Percentiles rank a stretch among this genome's conserved stretches.
Evolutionary conservation across 345 rosid species (phyloP).

Genomic region (Eucalyptus paniculata): DNA sequence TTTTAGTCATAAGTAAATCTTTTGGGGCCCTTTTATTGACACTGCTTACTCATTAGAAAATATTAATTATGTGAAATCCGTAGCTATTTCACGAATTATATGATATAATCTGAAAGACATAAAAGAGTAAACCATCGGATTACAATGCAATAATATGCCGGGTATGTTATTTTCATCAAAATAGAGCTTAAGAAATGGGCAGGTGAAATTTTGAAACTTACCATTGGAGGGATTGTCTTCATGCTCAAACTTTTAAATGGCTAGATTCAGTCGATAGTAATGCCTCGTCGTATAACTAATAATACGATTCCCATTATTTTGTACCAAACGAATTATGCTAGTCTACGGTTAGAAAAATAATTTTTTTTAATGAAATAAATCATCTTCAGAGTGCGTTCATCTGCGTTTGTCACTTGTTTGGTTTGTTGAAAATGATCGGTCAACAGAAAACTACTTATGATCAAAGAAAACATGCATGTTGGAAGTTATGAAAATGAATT

Average conservation of each 20-base stretch:
- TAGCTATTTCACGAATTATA: not conserved
- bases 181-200: not conserved
- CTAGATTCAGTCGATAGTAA: not conserved
- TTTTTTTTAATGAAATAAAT: not conserved
- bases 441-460: not conserved
- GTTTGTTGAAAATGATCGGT: not conserved
- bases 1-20: not conserved
- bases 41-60: not conserved
- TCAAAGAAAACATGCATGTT: not conserved
- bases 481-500: not conserved
- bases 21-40: not conserved
- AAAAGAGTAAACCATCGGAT: not conserved
- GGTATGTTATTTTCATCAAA: not conserved
- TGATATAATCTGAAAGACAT: not conserved
- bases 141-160: not conserved
- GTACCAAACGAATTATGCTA: not conserved
- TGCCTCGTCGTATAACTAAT: not conserved
- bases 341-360: not conserved
- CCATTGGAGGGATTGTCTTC: not conserved
- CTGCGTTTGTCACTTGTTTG: too few relatives aligned
- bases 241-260: not conserved
- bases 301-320: not conserved
- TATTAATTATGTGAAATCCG: not conserved
- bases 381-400: not conserved
- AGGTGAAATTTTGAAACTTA: not conserved